phyloP scores from a whole-genome alignment of 2,329 filamentous ascomycete genomes.

The Helotiales sp. region DNA sequence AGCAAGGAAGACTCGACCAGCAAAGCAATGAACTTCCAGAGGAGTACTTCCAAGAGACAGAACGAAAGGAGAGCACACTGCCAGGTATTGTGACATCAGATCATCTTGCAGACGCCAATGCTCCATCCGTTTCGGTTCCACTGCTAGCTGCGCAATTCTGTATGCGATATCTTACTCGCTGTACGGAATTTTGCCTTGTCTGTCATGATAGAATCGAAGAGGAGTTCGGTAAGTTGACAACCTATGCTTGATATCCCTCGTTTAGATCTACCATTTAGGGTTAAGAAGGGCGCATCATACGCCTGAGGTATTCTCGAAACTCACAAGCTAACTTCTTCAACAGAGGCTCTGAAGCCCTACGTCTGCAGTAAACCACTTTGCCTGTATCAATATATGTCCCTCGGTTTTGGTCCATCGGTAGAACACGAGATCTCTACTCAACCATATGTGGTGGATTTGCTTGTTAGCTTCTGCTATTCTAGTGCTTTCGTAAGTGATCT shows the following conservation, averaged over 20 bases:
- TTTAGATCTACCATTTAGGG: no score
- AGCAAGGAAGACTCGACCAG: conserved; percentile 27
- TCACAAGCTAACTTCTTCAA: no score
- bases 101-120: conserved; percentile 31
- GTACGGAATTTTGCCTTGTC: conserved; percentile 83
- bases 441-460: conserved; percentile 79
- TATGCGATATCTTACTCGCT: conserved; percentile 74
- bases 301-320: no score
- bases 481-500: conserved; percentile 28
- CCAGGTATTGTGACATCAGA: conserved; percentile 32
- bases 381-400: conserved; percentile 81
- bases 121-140: conserved; percentile 48
- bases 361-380: conserved; percentile 77
- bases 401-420: conserved; percentile 83
- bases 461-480: conserved; percentile 79
- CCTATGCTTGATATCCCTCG: no score
- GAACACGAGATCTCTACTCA: conserved; percentile 81
- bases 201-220: conserved; percentile 71
- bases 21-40: conserved; percentile 14
- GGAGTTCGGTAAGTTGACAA: conserved; percentile 66
- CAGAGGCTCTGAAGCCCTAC: conserved; percentile 60
- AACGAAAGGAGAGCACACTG: conserved; percentile 3
- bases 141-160: conserved; percentile 71
- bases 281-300: no score
- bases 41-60: conserved; percentile 13